Evolutionary conservation across 352 stramenopile genomes (phyloP), one percentile per base, ranked within the genome.

Genomic region (Blastocystis hominis): DNA sequence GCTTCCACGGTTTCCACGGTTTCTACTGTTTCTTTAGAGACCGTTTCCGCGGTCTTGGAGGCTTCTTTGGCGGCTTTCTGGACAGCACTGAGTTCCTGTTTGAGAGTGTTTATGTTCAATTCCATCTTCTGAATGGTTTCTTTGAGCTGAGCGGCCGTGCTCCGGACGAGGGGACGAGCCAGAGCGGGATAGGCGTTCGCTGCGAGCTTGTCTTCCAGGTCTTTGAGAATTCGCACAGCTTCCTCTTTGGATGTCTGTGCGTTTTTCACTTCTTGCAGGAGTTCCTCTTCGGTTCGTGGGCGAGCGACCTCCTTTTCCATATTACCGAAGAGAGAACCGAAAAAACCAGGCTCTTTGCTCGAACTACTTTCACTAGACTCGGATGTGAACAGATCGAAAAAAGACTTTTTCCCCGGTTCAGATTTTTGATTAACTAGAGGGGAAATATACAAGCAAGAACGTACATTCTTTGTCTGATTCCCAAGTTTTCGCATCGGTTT

Each of bases 401-500:
- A 30, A 30, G 24, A 30, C 24, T 30, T 30, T 30, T 30, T 30
- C 24, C 24, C 24, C 24, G 24, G 24, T 30, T 30, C 24, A 30
- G 24, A 30, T 30, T 30, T 30, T 30, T 30, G 24, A 30, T 30
- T 30, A 30, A 30, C 24, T 30, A 30, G 24, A 30, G 24, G 24
- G 24, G 24, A 20, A 44, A 72, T 20, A 20, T 20, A 59, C 50
- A 59, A 59, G 1, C 0, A 13, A 59, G 50, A 59, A 59, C 50
- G 2, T 59, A 59, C 50, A 42, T 44, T 36, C 72, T 66, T 24
- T 38, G 24, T 5, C 30, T 36, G 50, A 34, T 20, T 47, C 47
- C 72, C 72, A 84, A 9, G 47, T 66, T 5, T 84, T 30, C 38
- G 34, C 17, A n/a, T 84, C 72, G 47, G 54, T 84, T n/a, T 84